phyloP scores from a whole-genome alignment of 345 rosid genomes.

The Bretschneidera sinensis region DNA sequence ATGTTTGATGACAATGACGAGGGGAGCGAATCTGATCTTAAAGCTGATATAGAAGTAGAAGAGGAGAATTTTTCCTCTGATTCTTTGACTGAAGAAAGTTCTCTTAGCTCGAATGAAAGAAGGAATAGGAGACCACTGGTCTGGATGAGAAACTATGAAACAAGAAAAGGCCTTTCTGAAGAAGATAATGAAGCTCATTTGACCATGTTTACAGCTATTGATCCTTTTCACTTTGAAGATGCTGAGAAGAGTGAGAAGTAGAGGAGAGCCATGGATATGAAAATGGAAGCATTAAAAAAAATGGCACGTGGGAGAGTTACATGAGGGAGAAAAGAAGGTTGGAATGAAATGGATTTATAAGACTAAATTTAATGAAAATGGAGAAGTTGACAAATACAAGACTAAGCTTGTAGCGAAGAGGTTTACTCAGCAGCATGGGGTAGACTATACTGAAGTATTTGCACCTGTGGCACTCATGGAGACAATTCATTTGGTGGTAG shows the following conservation, averaged over 20 bases:
- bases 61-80: too few relatives aligned
- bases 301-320: constrained; percentile 8
- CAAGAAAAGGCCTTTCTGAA: background rate
- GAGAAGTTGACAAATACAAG: too few relatives aligned
- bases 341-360: background rate
- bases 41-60: too few relatives aligned
- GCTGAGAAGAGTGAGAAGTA: constrained; percentile 5
- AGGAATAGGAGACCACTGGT: constrained; percentile 2
- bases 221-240: background rate
- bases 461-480: background rate
- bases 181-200: too few relatives aligned
- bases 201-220: background rate
- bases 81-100: too few relatives aligned
- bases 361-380: too few relatives aligned
- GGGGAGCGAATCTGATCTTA: too few relatives aligned
- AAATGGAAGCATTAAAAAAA: constrained; percentile 11
- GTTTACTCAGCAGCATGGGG: too few relatives aligned
- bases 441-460: too few relatives aligned
- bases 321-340: background rate
- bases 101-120: too few relatives aligned
- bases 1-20: background rate
- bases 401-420: too few relatives aligned
- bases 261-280: constrained; percentile 4
- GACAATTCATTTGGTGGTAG: background rate
- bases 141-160: constrained; percentile 5